Conservation (phyloP, 2,329 filamentous ascomycete species). For the Cytospora chrysosperma region DNA sequence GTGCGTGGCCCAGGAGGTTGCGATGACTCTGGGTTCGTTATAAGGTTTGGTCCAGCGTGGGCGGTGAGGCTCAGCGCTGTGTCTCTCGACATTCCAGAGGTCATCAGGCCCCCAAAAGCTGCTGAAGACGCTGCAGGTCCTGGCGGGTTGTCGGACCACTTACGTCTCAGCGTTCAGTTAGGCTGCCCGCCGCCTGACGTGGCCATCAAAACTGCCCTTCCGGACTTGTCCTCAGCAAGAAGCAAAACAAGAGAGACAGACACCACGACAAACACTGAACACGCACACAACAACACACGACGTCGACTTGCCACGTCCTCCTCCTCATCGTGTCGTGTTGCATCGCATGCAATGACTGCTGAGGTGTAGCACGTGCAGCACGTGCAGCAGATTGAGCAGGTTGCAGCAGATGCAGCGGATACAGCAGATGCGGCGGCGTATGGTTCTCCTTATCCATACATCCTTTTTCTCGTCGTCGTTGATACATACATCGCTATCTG, state of each 20-base stretch:
- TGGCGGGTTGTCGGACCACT: too few relatives aligned
- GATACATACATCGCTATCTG: background rate
- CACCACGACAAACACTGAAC: too few relatives aligned
- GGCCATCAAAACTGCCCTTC: background rate
- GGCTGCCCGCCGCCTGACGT: background rate
- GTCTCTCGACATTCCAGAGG: too few relatives aligned
- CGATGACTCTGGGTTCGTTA: too few relatives aligned
- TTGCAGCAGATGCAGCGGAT: too few relatives aligned
- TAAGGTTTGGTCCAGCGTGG: background rate
- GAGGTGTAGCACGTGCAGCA: too few relatives aligned
- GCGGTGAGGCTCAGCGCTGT: background rate
- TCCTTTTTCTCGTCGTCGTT: too few relatives aligned
- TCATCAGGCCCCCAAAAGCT: background rate
- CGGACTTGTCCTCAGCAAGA: background rate
- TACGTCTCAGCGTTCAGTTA: too few relatives aligned
- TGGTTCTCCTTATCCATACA: too few relatives aligned
- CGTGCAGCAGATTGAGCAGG: too few relatives aligned
- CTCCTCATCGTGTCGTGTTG: background rate
- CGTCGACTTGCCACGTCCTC: conserved; percentile 1
- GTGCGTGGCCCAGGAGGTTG: too few relatives aligned
- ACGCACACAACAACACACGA: background rate
- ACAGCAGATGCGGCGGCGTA: background rate
- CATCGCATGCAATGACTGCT: background rate
- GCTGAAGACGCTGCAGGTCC: background rate
- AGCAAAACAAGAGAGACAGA: background rate